Evolutionary conservation across 2,329 filamentous ascomycete genomes (phyloP), one percentile per base, ranked within the genome.

Genomic region (Aphanoascus verrucosus): DNA sequence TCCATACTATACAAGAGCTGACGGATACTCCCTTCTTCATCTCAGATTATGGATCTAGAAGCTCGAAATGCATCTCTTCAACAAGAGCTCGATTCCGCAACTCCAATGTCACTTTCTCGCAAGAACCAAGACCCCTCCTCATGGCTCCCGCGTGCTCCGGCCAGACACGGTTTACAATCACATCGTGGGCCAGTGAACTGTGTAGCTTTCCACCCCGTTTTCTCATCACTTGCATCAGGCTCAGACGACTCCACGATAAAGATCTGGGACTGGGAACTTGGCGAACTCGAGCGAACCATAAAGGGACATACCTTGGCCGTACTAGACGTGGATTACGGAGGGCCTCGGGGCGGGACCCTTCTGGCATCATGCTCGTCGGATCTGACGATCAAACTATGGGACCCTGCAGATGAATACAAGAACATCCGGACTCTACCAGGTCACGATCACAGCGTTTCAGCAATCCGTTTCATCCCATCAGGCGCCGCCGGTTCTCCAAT

Each of bases 211-310:
- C 90, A 96, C 66, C 90, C 90, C 0, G 78, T 93, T 32, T 96
- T 94, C 70, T 91, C 88, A 8, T 91, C 87, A 4, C 76, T 96
- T 19, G 91, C 90, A 8, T 93, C 88, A 0, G 90, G 87, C 14
- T 94, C 89, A 7, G 90, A 95, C 67, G 91, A 96, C 68, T 86
- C 82, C 52, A 94, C 86, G 6, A 94, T 97, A 68, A 96, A 96
- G 65, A 90, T 96, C 53, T 96, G 90, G 90, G 90, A 96, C 65
- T 96, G 89, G 86, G 90, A 96, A 64, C 72, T 94, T 20, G 91
- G 91, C 46, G 90, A 96, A 69, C 76, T 94, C 3, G 90, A 96
- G 67, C 77, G 85, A 57, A 96, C 90, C 0, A 79, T 96, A 54
- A 96, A 96, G 66, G 89, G 88, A 1, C 91, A 96, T 64, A 96